Percentiles rank a stretch among this genome's conserved stretches.
These are phyloP conservation scores for Silene vulgaris DNA, from an alignment of 179 eudicot genomes.

Conservation along the genomic window DNA sequence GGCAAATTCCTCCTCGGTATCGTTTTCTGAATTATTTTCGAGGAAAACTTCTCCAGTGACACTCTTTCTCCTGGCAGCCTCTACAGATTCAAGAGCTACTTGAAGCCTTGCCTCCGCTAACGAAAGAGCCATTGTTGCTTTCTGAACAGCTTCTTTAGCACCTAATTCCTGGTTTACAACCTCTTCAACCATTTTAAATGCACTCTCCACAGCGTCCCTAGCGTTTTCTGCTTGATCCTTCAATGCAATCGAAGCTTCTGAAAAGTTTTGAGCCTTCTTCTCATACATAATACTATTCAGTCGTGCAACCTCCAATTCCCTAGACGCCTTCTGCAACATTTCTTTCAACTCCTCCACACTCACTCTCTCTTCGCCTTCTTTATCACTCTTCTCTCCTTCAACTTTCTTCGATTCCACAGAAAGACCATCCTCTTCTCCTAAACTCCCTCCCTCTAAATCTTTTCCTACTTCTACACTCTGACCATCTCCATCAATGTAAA, in stretches of 20 bases:
- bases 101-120: constrained; percentile 82
- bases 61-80: constrained; percentile 42
- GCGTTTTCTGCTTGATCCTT: constrained; percentile 76
- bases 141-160: constrained; percentile 74
- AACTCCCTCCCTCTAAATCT: constrained; percentile 35
- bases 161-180: constrained; percentile 50
- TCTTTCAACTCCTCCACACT: constrained; percentile 59
- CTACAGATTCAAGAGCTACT: constrained; percentile 55
- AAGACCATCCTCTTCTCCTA: constrained; percentile 25
- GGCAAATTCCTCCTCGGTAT: constrained; percentile 35
- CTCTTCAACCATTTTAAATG: constrained; percentile 46
- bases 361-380: constrained; percentile 38
- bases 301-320: constrained; percentile 76
- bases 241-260: constrained; percentile 75
- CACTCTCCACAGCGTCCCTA: constrained; percentile 48
- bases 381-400: constrained; percentile 38
- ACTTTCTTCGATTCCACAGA: constrained; percentile 32
- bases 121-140: constrained; percentile 77
- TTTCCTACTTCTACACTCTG: constrained; percentile 39
- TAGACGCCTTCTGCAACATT: constrained; percentile 50
- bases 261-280: constrained; percentile 81
- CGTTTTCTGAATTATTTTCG: constrained; percentile 38
- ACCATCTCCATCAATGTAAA: constrained; percentile 53
- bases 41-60: constrained; percentile 24
- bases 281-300: constrained; percentile 78